phyloP scores from a whole-genome alignment of 2,329 filamentous ascomycete species.

The Paraphaeosphaeria sporulosa region DNA sequence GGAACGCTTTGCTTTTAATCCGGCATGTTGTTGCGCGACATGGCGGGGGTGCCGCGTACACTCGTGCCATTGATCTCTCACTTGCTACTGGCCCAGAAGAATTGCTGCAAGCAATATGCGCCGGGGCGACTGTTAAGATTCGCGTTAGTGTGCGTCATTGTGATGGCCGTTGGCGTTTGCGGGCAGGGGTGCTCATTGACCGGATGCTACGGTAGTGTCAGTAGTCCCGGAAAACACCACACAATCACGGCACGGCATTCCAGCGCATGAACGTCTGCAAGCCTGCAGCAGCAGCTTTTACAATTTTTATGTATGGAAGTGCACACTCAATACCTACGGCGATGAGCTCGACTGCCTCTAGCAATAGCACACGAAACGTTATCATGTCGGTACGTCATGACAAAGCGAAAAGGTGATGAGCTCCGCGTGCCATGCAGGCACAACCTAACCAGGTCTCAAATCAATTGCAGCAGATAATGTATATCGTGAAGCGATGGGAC shows the following conservation, averaged over 20 bases:
- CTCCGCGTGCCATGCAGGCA: neutral
- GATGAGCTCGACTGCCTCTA: neutral
- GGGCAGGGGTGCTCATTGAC: neutral
- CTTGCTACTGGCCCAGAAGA: neutral
- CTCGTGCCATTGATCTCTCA: neutral
- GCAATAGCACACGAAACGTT: neutral
- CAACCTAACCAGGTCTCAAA: neutral
- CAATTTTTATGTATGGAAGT: neutral
- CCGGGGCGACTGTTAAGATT: neutral
- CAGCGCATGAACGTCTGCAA: neutral
- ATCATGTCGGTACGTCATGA: constrained; percentile 3
- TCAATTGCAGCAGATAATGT: neutral
- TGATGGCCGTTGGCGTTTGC: constrained; percentile 17
- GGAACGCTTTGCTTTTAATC: neutral
- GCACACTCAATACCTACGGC: too few species aligned
- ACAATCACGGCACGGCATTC: neutral
- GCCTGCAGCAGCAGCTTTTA: neutral
- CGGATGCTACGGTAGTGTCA: neutral
- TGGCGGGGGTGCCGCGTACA: neutral
- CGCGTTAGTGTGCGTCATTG: constrained; percentile 24
- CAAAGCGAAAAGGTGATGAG: neutral
- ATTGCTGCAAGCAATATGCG: neutral
- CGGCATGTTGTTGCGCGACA: neutral
- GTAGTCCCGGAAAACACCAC: neutral
- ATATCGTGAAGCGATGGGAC: neutral